A percentile compares a stretch with the other conserved stretches of the same genome.
Conservation (phyloP, 176 grass and related monocot species). For the Elymus sibiricus region DNA sequence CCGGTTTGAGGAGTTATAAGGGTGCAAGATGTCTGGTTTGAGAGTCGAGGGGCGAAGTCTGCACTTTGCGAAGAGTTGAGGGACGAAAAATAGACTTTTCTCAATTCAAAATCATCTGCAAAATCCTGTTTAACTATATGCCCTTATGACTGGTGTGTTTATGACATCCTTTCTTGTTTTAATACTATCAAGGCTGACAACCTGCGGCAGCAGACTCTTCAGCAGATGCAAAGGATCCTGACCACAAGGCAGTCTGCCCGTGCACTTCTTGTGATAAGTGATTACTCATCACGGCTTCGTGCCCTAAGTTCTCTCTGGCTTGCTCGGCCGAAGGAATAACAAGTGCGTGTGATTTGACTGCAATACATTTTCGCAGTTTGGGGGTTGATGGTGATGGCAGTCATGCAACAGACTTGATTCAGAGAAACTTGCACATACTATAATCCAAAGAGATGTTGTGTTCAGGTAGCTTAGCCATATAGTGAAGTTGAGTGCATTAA, state of each 20-base stretch:
- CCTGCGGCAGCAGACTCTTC: slow-evolving; percentile 87
- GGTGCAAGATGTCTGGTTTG: too few relatives aligned
- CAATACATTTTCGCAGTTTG: slow-evolving; percentile 19
- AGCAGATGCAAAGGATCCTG: slow-evolving; percentile 86
- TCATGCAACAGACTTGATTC: slow-evolving; percentile 33
- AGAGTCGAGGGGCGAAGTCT: too few relatives aligned
- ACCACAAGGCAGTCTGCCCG: slow-evolving; percentile 81
- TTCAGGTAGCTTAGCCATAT: slow-evolving; percentile 46
- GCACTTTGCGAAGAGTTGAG: too few relatives aligned
- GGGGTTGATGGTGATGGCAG: slow-evolving; percentile 14
- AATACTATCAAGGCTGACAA: slow-evolving; percentile 74
- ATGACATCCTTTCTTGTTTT: slow-evolving; percentile 9
- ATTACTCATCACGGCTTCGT: slow-evolving; percentile 91
- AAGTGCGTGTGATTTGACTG: slow-evolving; percentile 7
- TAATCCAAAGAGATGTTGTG: slow-evolving; percentile 29
- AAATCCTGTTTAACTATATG: slow-evolving; percentile 10
- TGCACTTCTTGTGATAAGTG: slow-evolving; percentile 77
- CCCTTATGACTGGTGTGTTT: slow-evolving; percentile 12
- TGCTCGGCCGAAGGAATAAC: slow-evolving; percentile 83
- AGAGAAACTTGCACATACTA: slow-evolving; percentile 52
- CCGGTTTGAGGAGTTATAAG: too few relatives aligned
- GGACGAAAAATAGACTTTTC: too few relatives aligned
- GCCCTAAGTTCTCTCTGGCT: slow-evolving; percentile 97
- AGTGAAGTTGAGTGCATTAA: slow-evolving; percentile 28
- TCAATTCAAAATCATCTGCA: neutral